phyloP scores from a whole-genome alignment of 257 asterid species.

The Ocimum tenuiflorum region DNA sequence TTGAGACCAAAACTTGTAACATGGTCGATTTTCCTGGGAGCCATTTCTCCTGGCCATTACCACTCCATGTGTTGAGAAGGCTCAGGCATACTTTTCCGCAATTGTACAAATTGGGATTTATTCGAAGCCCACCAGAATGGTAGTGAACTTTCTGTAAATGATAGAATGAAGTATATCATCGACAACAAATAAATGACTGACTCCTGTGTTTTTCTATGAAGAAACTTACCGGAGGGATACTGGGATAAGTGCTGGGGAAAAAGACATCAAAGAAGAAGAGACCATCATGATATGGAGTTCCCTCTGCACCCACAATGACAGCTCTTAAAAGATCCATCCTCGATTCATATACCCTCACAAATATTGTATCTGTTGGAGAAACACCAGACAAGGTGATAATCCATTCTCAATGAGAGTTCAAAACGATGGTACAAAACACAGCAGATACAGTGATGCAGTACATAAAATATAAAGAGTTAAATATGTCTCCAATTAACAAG shows the following conservation, averaged over 20 bases:
- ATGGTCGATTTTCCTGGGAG: constrained; percentile 63
- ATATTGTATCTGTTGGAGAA: constrained; percentile 51
- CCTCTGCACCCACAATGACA: constrained; percentile 83
- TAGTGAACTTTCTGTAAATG: constrained; percentile 62
- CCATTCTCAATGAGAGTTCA: neutral
- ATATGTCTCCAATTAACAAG: neutral
- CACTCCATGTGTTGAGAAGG: constrained; percentile 88
- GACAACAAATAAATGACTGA: neutral
- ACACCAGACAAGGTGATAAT: neutral
- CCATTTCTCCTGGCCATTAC: constrained; percentile 72
- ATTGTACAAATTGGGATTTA: constrained; percentile 76
- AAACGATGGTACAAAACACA: neutral
- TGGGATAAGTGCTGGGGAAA: constrained; percentile 74
- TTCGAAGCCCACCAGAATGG: constrained; percentile 81
- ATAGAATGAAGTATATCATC: neutral
- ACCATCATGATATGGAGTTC: constrained; percentile 95
- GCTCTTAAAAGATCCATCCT: constrained; percentile 94
- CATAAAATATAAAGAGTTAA: neutral
- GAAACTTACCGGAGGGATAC: constrained; percentile 74
- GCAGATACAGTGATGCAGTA: neutral
- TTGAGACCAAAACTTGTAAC: constrained; percentile 88
- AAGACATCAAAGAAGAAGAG: constrained; percentile 79
- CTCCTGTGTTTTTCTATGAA: neutral
- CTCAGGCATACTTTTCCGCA: constrained; percentile 90
- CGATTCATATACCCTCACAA: constrained; percentile 83